Base-by-base conservation (phyloP, 2,329 filamentous ascomycete species). In the Verticillium tricorpus region DNA sequence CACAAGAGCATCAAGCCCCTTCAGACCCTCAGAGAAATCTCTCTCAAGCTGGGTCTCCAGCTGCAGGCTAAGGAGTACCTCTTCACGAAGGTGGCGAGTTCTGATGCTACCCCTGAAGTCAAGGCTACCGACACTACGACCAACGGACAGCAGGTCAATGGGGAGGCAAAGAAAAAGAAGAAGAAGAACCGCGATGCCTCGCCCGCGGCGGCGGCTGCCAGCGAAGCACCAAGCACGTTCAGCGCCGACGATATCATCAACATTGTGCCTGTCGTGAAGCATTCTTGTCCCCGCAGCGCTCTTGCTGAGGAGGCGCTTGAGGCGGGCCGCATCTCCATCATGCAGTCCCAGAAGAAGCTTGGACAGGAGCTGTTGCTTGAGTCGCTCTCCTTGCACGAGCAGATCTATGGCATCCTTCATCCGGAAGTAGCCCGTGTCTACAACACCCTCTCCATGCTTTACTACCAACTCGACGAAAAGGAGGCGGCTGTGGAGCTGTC, bases 391-490 rank as follows among this genome's bases (percentile, higher is more conserved):
- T 82, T 99, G 54, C 94, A 99, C 71, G 95, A 99, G 81, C 95
- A 99, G 76, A 98, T 99, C 68, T 99, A 99, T 71, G 95, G 95
- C 64, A 96, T 98, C 62, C 83, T 99, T 31, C 95, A 99, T 73
- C 93, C 95, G 1, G 95, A 99, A 77, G 94, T 98, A 63, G 95
- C 94, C 56, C 89, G 93, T 66, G 90, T 96, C 32, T 99, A 99
- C 81, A 94, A 97, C 77, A 93, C 91, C 59, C 78, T 99, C 56
- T 97, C 95, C 2, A 97, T 96, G 82, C 84, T 98, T 61, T 97
- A 97, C 80, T 98, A 96, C 77, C 91, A 96, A 74, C 85, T 97
- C n/a, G 95, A 98, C 60, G 95, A 99, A 80, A 98, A 98, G 82
- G 91, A 93, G 40, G 92, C 92, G 11, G 95, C 95, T 28, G 90